Conservation (phyloP, 2,329 filamentous ascomycete species). For the Neonectria punicea region DNA sequence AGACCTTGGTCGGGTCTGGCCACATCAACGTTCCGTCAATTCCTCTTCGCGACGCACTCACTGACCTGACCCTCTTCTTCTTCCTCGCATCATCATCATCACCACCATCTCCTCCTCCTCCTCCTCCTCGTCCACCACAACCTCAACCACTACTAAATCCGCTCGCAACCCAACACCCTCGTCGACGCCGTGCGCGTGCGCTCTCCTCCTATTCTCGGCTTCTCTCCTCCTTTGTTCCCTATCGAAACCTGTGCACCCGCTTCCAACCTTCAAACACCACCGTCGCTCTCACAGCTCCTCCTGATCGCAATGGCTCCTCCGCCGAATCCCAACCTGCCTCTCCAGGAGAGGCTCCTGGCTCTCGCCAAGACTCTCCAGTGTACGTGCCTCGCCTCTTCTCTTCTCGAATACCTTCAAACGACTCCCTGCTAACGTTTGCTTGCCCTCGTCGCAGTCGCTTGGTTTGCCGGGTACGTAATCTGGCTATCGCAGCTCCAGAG, state of each 20-base stretch:
- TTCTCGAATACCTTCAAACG: conserved; percentile 5
- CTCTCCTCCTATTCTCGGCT: conserved; percentile 29
- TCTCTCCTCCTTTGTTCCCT: conserved; percentile 14
- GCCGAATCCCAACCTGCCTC: conserved; percentile 74
- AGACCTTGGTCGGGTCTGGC: conserved; percentile 15
- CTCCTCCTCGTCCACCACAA: background rate
- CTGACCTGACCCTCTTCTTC: conserved; percentile 3
- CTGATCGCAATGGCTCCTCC: conserved; percentile 72
- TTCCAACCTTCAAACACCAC: conserved; percentile 16
- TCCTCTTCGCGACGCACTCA: conserved; percentile 13
- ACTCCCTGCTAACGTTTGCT: conserved; percentile 35
- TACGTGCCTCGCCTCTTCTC: conserved; percentile 56
- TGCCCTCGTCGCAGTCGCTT: conserved; percentile 66
- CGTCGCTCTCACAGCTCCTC: conserved; percentile 1
- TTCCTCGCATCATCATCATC: conserved; percentile 21
- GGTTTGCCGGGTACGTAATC: conserved; percentile 80
- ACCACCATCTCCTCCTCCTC: background rate
- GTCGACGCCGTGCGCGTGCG: conserved; percentile 17
- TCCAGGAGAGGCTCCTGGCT: conserved; percentile 78
- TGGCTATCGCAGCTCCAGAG: conserved; percentile 21
- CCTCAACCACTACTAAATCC: background rate
- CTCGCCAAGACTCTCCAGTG: conserved; percentile 94
- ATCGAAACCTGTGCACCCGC: conserved; percentile 6
- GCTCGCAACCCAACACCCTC: background rate
- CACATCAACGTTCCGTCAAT: conserved; percentile 26